Conservation (phyloP, 257 asterid species). For the Apocynum venetum region DNA sequence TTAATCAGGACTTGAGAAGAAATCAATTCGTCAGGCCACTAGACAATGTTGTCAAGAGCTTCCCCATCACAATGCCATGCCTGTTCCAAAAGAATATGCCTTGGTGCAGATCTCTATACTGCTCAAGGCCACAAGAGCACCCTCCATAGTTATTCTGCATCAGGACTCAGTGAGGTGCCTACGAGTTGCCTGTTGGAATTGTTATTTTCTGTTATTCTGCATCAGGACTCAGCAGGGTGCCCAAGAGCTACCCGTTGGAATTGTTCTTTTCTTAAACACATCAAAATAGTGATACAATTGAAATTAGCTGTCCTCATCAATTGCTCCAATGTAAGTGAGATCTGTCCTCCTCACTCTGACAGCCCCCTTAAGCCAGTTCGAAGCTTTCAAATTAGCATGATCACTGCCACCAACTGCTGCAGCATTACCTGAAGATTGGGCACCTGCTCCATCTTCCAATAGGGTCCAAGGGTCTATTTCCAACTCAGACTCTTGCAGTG, state of each 20-base stretch:
- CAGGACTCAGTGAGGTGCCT: background rate
- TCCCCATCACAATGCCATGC: constrained; percentile 17
- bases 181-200: constrained; percentile 12
- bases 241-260: constrained; percentile 11
- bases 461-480: constrained; percentile 84
- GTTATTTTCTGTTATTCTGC: constrained; percentile 12
- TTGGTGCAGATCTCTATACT: constrained; percentile 34
- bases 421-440: constrained; percentile 53
- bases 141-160: constrained; percentile 15
- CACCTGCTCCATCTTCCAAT: constrained; percentile 90
- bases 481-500: constrained; percentile 48
- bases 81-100: constrained; percentile 44
- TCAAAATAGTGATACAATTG: constrained; percentile 21
- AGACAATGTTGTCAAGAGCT: constrained; percentile 18
- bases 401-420: constrained; percentile 46
- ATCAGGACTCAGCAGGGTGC: background rate
- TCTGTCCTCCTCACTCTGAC: constrained; percentile 80
- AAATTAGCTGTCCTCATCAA: constrained; percentile 87
- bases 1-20: constrained; percentile 35
- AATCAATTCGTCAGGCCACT: constrained; percentile 17
- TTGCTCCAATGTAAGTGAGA: constrained; percentile 75
- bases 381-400: constrained; percentile 65
- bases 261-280: constrained; percentile 17
- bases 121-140: constrained; percentile 24
- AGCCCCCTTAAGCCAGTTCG: constrained; percentile 73